A percentile compares a stretch with the other conserved stretches of the same genome.
Evolutionary conservation across 1,284 basidiomycete genomes (phyloP).

Genomic region (Xerocomus nothofagi): DNA sequence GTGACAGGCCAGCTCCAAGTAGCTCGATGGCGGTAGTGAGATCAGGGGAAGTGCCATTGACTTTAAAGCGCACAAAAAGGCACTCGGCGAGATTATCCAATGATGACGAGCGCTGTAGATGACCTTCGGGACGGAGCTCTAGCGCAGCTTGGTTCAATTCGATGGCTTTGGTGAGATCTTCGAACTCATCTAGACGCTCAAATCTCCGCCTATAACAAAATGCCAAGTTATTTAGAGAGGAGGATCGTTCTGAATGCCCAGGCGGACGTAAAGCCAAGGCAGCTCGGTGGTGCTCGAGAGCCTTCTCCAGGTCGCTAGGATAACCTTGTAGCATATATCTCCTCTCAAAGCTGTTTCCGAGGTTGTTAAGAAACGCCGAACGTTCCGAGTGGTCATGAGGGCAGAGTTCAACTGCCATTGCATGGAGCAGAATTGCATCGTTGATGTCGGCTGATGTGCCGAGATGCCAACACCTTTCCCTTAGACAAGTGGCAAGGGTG

Average conservation of each 20-base stretch:
- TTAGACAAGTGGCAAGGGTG: background rate
- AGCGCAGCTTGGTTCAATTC: background rate
- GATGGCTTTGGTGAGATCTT: conserved; percentile 1
- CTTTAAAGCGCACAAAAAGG: background rate
- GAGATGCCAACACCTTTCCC: background rate
- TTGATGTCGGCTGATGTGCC: background rate
- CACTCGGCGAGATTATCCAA: background rate
- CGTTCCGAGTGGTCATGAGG: background rate
- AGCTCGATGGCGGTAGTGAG: background rate
- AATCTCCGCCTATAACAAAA: background rate
- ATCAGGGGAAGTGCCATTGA: background rate
- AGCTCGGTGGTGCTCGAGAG: background rate
- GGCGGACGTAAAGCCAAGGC: background rate
- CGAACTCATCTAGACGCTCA: background rate
- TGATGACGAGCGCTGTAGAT: background rate
- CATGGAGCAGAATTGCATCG: background rate
- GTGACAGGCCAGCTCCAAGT: background rate
- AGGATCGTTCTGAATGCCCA: background rate
- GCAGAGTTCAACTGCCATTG: background rate
- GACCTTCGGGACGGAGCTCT: background rate
- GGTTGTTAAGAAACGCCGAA: conserved; percentile 1
- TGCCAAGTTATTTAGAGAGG: conserved; percentile 1
- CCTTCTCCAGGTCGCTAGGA: background rate
- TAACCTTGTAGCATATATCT: background rate
- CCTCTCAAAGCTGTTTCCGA: background rate